Evolutionary conservation across 768 basidiomycete genomes (phyloP), one percentile per base, ranked within the genome.

Genomic region (Tulasnella sp.): DNA sequence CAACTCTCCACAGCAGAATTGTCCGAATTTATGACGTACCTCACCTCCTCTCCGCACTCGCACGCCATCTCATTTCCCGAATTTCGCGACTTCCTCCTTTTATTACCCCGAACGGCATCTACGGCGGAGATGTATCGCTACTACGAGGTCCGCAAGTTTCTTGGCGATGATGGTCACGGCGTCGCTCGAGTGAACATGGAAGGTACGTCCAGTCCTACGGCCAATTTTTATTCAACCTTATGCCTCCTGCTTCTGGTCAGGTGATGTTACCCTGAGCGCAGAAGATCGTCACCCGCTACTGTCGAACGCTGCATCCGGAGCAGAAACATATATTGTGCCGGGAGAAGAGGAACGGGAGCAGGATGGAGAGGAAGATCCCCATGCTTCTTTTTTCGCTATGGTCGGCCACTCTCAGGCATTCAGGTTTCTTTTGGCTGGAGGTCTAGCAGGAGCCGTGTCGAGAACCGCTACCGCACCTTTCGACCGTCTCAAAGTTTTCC

Each of bases 381-480:
- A 59, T 34, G 56, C 44, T 19, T 49, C 56, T 22, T 59, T 59
- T 9, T 59, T 59, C 45, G 74, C 73, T 61, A 79, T 80, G 70
- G 70, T 91, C 21, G 85, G 80, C 61, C 80, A 81, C 2, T 75
- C 78, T 60, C 82, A 85, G 0, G 85, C 94, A 9, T 74, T 92
- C 71, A 87, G 85, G 68, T 99, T 94, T 71, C 77, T 99, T 45
- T 71, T 91, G 11, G 96, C 96, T 4, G 96, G 96, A 34, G 96
- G 96, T 12, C 73, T 93, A 9, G 96, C 96, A 12, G 96, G 96
- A 60, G 90, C 88, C 62, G 96, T 97, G 27, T 98, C 94, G 12
- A 79, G 96, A 65, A 88, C 93, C 46, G 92, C 90, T 61, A 99
- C 96, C 0, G 96, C 96, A 4, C 96, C 96, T 0, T 98, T 97